Evolutionary conservation across 305 asterid species (phyloP), one percentile per base, ranked within the genome.

Genomic region (Rubia balearica): DNA sequence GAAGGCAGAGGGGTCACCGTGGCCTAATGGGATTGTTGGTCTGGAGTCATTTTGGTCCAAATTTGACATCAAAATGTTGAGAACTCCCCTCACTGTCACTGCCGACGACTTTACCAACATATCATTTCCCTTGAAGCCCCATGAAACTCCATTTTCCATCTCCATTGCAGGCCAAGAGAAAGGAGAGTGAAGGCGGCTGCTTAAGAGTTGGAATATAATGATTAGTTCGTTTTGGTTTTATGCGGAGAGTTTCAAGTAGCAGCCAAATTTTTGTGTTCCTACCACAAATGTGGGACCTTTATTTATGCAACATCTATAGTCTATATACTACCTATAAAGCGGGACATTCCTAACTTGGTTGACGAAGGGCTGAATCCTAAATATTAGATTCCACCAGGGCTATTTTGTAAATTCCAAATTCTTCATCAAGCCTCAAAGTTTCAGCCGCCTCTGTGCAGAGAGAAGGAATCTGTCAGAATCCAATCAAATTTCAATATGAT

Each of bases 1-100:
- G 45, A 78, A 73, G 14, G 81, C 70, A 67, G 85, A 81, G 16
- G 83, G 85, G 57, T 81, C 85, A 6, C 81, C 85, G 4, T 69
- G 77, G 70, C 81, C 83, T 24, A 81, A 70, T 63, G 79, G 83
- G 59, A 81, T 78, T 0, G 33, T 6, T 8, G 68, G 56, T 33
- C 82, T 73, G 8, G 22, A 21, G 12, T 81, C 80, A 0, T 69
- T 64, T 41, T 70, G 65, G 51, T 75, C 67, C 53, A 78, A 61
- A 46, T 78, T 75, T 21, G 24, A 74, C 74, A 56, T 69, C 7
- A 81, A 4, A 51, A 10, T 62, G 62, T 70, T 43, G 10, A 76
- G 75, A 8, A 76, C 55, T 17, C 74, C 74, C 16, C 81, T 62
- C 48, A 77, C 70, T 1, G 81, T 48, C 7, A 68, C 11, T 13